These are phyloP conservation scores for Amanita thiersii DNA, from an alignment of 768 basidiomycete species.

Conservation along the genomic window DNA sequence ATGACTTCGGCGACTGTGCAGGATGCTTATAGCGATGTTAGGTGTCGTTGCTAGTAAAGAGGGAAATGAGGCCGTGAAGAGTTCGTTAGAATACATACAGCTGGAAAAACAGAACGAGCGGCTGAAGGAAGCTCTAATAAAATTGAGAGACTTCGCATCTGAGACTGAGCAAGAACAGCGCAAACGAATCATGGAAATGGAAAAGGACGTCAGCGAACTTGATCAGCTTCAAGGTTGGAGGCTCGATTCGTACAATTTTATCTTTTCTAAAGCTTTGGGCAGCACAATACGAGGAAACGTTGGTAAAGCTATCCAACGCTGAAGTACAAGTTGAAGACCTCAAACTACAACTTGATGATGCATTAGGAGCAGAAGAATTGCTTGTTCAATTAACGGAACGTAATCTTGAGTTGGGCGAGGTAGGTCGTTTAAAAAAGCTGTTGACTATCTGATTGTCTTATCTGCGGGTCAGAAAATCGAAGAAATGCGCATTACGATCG, in stretches of 20 bases:
- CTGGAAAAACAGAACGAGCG: conserved; percentile 96
- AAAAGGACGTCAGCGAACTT: conserved; percentile 72
- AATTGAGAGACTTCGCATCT: conserved; percentile 83
- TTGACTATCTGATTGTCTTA: background rate
- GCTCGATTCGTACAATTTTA: background rate
- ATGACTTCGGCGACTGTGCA: conserved; percentile 12
- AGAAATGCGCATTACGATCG: conserved; percentile 93
- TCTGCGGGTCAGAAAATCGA: conserved; percentile 72
- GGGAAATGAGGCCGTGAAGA: conserved; percentile 33
- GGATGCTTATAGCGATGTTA: conserved; percentile 10
- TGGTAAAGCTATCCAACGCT: conserved; percentile 79
- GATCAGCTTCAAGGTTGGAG: conserved; percentile 74
- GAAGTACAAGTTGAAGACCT: conserved; percentile 91
- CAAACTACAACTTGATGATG: conserved; percentile 91
- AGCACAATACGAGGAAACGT: conserved; percentile 76
- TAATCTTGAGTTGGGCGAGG: conserved; percentile 88
- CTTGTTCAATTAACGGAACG: conserved; percentile 92
- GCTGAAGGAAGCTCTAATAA: conserved; percentile 87
- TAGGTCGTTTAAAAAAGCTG: conserved; percentile 19
- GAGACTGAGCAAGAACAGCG: conserved; percentile 86
- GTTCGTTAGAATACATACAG: conserved; percentile 67
- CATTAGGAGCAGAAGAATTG: conserved; percentile 93
- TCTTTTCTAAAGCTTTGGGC: conserved; percentile 6
- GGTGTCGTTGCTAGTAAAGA: conserved; percentile 12
- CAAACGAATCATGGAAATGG: conserved; percentile 75